Conservation (phyloP, 176 grass and related monocot species). For the Calamus simplicifolius region DNA sequence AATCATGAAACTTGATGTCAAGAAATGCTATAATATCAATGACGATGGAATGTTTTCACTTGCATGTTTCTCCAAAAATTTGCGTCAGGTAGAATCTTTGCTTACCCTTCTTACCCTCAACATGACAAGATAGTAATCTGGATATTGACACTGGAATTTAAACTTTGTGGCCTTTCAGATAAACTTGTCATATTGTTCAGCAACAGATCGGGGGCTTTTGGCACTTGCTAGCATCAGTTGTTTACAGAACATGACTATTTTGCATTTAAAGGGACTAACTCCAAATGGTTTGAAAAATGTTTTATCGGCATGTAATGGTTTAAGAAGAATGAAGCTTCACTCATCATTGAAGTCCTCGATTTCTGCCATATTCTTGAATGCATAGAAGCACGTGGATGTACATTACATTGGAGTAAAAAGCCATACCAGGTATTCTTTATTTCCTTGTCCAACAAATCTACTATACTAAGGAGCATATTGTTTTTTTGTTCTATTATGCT, state of each 20-base stretch:
- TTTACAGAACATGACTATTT: slow-evolving; percentile 63
- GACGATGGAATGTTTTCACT: slow-evolving; percentile 66
- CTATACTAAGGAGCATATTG: not conserved
- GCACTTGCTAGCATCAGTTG: slow-evolving; percentile 70
- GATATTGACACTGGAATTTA: not conserved
- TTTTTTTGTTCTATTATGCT: not conserved
- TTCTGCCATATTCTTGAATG: slow-evolving; percentile 44
- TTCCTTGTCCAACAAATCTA: not conserved
- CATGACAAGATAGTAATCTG: not conserved
- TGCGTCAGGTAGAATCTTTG: slow-evolving; percentile 37
- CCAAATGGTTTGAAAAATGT: slow-evolving; percentile 56
- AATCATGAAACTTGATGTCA: slow-evolving; percentile 74
- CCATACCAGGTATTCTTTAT: slow-evolving; percentile 50
- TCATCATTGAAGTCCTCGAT: slow-evolving; percentile 59
- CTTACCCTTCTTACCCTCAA: not conserved
- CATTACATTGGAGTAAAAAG: slow-evolving; percentile 69
- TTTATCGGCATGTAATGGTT: slow-evolving; percentile 53
- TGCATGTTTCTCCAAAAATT: slow-evolving; percentile 53
- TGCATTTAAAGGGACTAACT: slow-evolving; percentile 58
- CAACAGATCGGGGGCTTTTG: slow-evolving; percentile 69
- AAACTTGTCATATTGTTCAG: slow-evolving; percentile 79
- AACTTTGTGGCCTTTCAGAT: slow-evolving; percentile 35
- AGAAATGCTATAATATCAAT: slow-evolving; percentile 63
- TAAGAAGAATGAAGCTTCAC: slow-evolving; percentile 73
- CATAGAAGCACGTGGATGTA: slow-evolving; percentile 46